Evolutionary conservation across 2,329 filamentous ascomycete species (phyloP).

Genomic region (Aspergillus pseudoglaucus): DNA sequence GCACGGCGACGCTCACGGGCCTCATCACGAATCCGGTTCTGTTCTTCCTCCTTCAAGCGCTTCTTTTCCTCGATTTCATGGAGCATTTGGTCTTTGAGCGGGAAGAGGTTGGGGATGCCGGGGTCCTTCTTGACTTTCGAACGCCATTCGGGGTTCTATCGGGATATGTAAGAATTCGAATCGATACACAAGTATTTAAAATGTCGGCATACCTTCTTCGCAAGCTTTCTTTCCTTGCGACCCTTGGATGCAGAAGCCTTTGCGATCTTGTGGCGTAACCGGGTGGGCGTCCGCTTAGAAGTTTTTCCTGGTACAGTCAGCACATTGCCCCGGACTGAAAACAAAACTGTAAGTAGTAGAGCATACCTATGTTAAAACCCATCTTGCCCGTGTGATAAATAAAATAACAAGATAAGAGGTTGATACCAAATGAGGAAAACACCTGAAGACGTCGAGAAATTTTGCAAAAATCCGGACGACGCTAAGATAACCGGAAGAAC

Average conservation of each 20-base stretch:
- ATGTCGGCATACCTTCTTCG: constrained; percentile 60
- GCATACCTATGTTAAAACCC: constrained; percentile 35
- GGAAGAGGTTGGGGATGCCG: constrained; percentile 93
- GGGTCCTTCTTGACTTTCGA: constrained; percentile 96
- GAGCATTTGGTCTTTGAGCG: constrained; percentile 92
- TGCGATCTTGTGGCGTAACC: constrained; percentile 90
- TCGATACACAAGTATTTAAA: neutral
- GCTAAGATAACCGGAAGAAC: constrained; percentile 32
- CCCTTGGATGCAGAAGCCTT: constrained; percentile 88
- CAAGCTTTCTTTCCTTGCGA: constrained; percentile 77
- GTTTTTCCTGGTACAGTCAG: constrained; percentile 62
- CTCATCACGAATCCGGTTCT: constrained; percentile 62
- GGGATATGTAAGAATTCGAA: neutral
- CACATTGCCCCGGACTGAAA: neutral
- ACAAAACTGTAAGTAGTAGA: neutral
- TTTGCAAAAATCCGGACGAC: constrained; percentile 22
- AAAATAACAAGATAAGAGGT: constrained; percentile 10
- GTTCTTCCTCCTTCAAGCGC: constrained; percentile 72
- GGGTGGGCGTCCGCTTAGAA: constrained; percentile 85
- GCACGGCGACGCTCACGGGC: constrained; percentile 43
- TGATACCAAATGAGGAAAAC: constrained; percentile 16
- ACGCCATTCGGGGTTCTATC: constrained; percentile 85
- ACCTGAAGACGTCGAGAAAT: constrained; percentile 13
- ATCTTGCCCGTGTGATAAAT: constrained; percentile 23
- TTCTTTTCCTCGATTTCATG: constrained; percentile 90